Conservation (phyloP, 202 grass and related monocot genomes). For the Bolboschoenoplectus hybrid region DNA sequence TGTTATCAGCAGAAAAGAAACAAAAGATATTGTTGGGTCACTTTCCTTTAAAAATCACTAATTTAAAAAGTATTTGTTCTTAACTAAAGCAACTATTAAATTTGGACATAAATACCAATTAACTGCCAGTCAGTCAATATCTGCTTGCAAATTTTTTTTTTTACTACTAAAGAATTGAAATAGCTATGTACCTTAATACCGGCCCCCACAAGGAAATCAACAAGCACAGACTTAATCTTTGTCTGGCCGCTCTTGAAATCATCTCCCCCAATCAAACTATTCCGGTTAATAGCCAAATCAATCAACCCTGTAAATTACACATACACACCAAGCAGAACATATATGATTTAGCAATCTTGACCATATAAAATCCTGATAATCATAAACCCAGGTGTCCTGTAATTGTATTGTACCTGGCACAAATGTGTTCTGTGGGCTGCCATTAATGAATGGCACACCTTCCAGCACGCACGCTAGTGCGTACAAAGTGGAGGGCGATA, state of each 20-base stretch:
- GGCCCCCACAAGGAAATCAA: conserved; percentile 95
- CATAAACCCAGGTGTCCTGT: background rate
- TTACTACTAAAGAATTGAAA: conserved; percentile 9
- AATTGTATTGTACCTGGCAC: conserved; percentile 63
- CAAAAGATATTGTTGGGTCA: background rate
- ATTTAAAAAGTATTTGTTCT: background rate
- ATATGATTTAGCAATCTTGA: conserved; percentile 19
- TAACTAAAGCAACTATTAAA: background rate
- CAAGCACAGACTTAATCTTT: conserved; percentile 96
- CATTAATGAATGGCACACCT: conserved; percentile 85
- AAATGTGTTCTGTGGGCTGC: conserved; percentile 97
- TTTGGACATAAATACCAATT: background rate
- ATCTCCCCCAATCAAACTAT: conserved; percentile 85
- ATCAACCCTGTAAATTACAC: conserved; percentile 63
- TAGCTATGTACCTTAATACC: conserved; percentile 75
- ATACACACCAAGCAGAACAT: conserved; percentile 33
- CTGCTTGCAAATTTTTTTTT: background rate
- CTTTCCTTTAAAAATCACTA: background rate
- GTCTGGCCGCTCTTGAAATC: conserved; percentile 99
- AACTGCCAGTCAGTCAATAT: background rate
- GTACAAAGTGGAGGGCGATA: conserved; percentile 82
- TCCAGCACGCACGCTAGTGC: conserved; percentile 87
- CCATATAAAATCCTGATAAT: background rate
- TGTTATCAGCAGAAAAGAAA: background rate
- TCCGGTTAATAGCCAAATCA: conserved; percentile 82